Percentiles rank a stretch among this genome's conserved stretches.
phyloP scores from a whole-genome alignment of 2,329 filamentous ascomycete species.

The Ophiostoma sp. region DNA sequence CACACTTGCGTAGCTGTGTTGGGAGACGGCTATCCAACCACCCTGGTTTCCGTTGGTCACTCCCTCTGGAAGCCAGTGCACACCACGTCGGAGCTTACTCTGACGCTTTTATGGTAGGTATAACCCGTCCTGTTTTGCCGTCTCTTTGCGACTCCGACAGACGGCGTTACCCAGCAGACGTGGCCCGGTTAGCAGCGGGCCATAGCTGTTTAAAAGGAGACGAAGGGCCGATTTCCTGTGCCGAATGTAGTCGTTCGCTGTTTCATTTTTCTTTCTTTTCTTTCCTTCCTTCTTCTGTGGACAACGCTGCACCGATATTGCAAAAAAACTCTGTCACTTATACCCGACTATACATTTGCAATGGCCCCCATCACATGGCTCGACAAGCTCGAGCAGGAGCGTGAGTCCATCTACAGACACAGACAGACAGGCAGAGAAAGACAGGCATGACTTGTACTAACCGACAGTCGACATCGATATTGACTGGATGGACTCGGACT shows the following conservation, averaged over 20 bases:
- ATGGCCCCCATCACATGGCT: slow-evolving; percentile 35
- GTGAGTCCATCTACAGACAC: slow-evolving; percentile 28
- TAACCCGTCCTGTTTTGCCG: background rate
- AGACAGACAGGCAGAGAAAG: no score
- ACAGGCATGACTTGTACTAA: no score
- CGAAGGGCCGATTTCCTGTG: background rate
- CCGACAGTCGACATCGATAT: slow-evolving; percentile 45
- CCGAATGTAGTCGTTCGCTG: background rate
- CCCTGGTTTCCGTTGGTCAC: no score
- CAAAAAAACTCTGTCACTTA: background rate
- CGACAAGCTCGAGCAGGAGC: slow-evolving; percentile 40
- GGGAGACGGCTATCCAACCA: background rate
- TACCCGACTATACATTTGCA: background rate
- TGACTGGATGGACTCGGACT: slow-evolving; percentile 48
- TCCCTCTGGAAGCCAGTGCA: no score
- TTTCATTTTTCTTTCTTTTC: background rate
- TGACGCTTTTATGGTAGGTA: background rate
- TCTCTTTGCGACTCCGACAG: slow-evolving; percentile 7
- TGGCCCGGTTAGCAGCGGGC: background rate
- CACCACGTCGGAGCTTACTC: background rate
- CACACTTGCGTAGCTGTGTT: background rate
- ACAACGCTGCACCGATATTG: no score
- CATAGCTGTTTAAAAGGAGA: background rate
- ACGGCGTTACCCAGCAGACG: background rate
- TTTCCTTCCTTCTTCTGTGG: no score